Base-by-base conservation (phyloP, 2,329 filamentous ascomycete genomes). In the Pseudogymnoascus sp. region DNA sequence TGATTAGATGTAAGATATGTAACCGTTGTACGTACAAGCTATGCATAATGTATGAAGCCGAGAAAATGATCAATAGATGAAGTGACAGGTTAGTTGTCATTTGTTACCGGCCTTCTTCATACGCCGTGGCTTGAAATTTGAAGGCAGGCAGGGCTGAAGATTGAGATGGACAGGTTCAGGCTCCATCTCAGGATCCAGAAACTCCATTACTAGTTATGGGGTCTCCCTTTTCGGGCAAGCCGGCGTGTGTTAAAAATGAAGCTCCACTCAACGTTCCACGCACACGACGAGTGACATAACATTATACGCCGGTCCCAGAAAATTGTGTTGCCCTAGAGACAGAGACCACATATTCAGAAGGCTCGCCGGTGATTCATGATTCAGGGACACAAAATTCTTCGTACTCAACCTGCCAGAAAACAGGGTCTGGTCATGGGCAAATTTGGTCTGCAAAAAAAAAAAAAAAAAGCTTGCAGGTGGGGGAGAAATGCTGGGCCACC, bases 401-500 rank as follows among this genome's bases (percentile, higher is more conserved):
- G 25, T 30, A 7, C 25, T 16, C 25, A 52, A 52, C 2, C 7
- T 55, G 49, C 49, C 28, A 55, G 49, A 55, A 55, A 55, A 55
- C 28, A 55, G 49, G 49, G 49, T 19, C 16, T 11, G 28, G 49
- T 33, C 49, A 33, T 55, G 28, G n/a, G 49, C 28, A 33, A 55
- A 16, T 55, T 30, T 55, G 49, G 49, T 55, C 25, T 55, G 49
- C 49, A 33, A 55, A 55, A 55, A 55, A 49, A 45, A 39, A 49
- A 36, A 19, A 41, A 49, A 55, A 55, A 33, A 33, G 49, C 28
- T 55, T 55, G 49, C 49, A 33, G 25, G 49, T 55, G 49, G 49
- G 49, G 49, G 23, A 45, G 12, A 45, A 55, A 55, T 33, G 49
- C 49, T 55, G 12, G 49, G 28, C 49, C 3, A 55, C 25, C 49